A percentile compares a stretch with the other conserved stretches of the same genome.
phyloP scores from a whole-genome alignment of 805 yeast species.

The Hagleromyces aurorensis region DNA sequence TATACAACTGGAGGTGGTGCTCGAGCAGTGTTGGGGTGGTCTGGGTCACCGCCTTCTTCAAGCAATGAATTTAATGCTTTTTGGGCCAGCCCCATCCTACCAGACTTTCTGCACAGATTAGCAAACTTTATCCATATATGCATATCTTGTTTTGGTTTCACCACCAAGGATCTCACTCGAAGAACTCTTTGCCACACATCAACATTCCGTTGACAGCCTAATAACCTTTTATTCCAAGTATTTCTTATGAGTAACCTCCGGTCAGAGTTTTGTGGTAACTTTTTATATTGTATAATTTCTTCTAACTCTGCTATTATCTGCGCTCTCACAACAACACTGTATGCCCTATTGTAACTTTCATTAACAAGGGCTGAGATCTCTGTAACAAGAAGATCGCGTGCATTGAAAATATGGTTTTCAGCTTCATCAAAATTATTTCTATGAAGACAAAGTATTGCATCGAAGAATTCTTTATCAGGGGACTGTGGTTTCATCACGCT shows the following conservation, averaged over 20 bases:
- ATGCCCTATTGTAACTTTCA: constrained; percentile 94
- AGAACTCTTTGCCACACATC: constrained; percentile 98
- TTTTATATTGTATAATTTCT: constrained; percentile 85
- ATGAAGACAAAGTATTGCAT: constrained; percentile 81
- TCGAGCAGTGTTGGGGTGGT: constrained; percentile 48
- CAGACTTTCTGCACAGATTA: constrained; percentile 88
- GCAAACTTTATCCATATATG: constrained; percentile 98
- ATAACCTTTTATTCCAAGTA: constrained; percentile 88
- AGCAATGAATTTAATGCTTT: constrained; percentile 74
- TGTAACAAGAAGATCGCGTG: constrained; percentile 83
- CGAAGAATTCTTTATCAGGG: constrained; percentile 91
- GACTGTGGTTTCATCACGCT: constrained; percentile 85
- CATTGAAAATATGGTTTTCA: constrained; percentile 64
- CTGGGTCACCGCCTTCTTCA: constrained; percentile 60
- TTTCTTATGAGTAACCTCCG: constrained; percentile 70
- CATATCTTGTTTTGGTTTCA: constrained; percentile 93
- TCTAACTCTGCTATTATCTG: constrained; percentile 97
- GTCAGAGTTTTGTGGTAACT: constrained; percentile 75
- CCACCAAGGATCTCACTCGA: constrained; percentile 85
- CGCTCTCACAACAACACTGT: constrained; percentile 91
- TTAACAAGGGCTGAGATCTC: constrained; percentile 92
- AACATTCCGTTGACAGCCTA: constrained; percentile 93
- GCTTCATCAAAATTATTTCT: constrained; percentile 82
- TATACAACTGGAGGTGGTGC: constrained; percentile 97
- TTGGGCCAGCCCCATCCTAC: constrained; percentile 86